Base-by-base conservation (phyloP, 805 yeast genomes). In the Torulaspora franciscae region DNA sequence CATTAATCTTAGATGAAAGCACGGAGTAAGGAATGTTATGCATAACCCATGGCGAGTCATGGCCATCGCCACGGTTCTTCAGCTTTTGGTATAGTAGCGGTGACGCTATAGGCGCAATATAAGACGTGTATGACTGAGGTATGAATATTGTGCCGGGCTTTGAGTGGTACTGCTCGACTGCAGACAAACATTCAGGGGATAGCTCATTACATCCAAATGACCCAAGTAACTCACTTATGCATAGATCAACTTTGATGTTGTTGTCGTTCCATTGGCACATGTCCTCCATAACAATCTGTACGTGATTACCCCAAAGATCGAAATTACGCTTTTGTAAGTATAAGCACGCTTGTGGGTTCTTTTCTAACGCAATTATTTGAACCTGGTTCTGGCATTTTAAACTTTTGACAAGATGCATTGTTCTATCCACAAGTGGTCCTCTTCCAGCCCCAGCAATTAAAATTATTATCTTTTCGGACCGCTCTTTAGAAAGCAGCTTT, bases 201-300 rank as follows among this genome's bases (percentile, higher is more conserved):
- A 87, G 70, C 60, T 90, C 97, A 63, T 90, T 91, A 62, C 95
- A 91, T 3, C 95, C 97, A 67, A 91, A 85, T 11, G 95, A 85
- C 5, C 97, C 97, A 23, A 90, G 64, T 6, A 91, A 67, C 61
- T 90, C 97, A 35, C 95, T 83, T 1, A 91, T 73, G 7, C 89
- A 74, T 34, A 90, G 56, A 57, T 85, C 75, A 45, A 74, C 72
- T 13, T 68, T 67, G 9, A 59, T 49, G 6, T 51, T 52, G n/a
- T 32, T 32, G 3, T 70, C 71, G 7, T 56, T 43, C 80, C 81
- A 77, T 2, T 56, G 48, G 13, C 93, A 66, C 63, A 81, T 76
- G 62, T 90, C 95, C 3, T 67, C 69, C 34, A 71, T 64, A 3
- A 83, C 59, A 2, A 89, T 61, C 7, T 70, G 59, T 0, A 85